Evolutionary conservation across 2,329 filamentous ascomycete genomes (phyloP).

Genomic region (Rhynchosporium agropyri): DNA sequence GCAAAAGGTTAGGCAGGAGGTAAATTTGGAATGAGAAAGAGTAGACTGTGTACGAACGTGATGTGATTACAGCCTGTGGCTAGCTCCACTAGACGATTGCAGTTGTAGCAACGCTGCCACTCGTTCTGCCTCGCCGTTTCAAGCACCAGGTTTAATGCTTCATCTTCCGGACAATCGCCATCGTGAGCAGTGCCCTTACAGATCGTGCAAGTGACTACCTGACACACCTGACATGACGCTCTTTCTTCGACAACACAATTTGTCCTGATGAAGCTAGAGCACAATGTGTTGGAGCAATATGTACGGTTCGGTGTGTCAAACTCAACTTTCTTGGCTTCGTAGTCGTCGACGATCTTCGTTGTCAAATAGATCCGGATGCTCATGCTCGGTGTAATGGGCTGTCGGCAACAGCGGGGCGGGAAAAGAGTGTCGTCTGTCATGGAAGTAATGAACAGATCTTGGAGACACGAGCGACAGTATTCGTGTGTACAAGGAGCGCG

Average conservation of each 20-base stretch:
- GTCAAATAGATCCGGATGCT: conserved; percentile 45
- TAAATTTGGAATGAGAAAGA: background rate
- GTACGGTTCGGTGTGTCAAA: conserved; percentile 50
- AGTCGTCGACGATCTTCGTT: conserved; percentile 42
- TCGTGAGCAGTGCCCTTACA: conserved; percentile 54
- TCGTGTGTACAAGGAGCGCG: conserved; percentile 48
- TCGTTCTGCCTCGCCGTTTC: conserved; percentile 46
- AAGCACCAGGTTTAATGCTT: conserved; percentile 46
- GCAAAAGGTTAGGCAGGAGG: conserved; percentile 16
- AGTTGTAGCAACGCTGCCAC: conserved; percentile 56
- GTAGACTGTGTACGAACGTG: conserved; percentile 48
- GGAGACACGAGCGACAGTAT: conserved; percentile 56
- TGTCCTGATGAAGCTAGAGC: conserved; percentile 51
- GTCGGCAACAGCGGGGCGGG: conserved; percentile 56
- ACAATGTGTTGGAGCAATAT: conserved; percentile 52
- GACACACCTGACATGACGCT: conserved; percentile 50
- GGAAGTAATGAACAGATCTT: conserved; percentile 47
- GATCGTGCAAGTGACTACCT: conserved; percentile 48
- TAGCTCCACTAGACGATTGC: conserved; percentile 53
- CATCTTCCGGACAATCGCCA: conserved; percentile 53
- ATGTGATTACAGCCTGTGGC: conserved; percentile 58
- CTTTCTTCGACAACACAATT: conserved; percentile 41
- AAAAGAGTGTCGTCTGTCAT: conserved; percentile 55
- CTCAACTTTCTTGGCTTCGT: conserved; percentile 52
- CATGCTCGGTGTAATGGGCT: conserved; percentile 45